phyloP scores from a whole-genome alignment of 2,329 filamentous ascomycete genomes.

The Colletotrichum orbiculare region DNA sequence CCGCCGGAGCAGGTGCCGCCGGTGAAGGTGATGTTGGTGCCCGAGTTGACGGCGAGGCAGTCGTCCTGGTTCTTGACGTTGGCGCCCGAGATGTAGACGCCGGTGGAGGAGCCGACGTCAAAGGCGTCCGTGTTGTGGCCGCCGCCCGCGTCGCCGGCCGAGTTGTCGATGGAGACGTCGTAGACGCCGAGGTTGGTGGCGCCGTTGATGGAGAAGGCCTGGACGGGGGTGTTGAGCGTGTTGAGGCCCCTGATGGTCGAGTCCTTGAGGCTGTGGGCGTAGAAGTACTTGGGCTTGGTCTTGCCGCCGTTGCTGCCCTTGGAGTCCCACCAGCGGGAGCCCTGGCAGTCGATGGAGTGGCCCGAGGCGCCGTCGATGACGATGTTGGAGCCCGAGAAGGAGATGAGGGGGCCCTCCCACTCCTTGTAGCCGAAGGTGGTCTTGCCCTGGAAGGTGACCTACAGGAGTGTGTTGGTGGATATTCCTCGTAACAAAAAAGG shows the following conservation, averaged over 20 bases:
- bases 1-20: conserved; percentile 56
- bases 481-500: neutral
- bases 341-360: conserved; percentile 65
- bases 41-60: conserved; percentile 68
- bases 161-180: conserved; percentile 52
- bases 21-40: conserved; percentile 58
- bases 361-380: conserved; percentile 63
- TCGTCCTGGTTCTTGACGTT: conserved; percentile 71
- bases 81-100: conserved; percentile 63
- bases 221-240: conserved; percentile 55
- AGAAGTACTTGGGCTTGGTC: conserved; percentile 73
- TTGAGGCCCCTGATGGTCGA: conserved; percentile 52
- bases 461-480: conserved; percentile 38
- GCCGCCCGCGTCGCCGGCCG: conserved; percentile 47
- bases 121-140: conserved; percentile 70
- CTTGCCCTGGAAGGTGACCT: conserved; percentile 70
- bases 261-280: conserved; percentile 52
- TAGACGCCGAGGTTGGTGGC: conserved; percentile 48
- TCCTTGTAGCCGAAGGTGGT: conserved; percentile 76
- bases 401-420: conserved; percentile 73
- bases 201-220: conserved; percentile 53
- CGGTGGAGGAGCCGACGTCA: conserved; percentile 61
- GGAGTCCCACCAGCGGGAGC: conserved; percentile 70
- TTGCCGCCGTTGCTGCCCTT: conserved; percentile 69
- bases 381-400: conserved; percentile 67